Base-by-base conservation (phyloP, 495 filamentous ascomycete species). In the Annulohypoxylon bovei region DNA sequence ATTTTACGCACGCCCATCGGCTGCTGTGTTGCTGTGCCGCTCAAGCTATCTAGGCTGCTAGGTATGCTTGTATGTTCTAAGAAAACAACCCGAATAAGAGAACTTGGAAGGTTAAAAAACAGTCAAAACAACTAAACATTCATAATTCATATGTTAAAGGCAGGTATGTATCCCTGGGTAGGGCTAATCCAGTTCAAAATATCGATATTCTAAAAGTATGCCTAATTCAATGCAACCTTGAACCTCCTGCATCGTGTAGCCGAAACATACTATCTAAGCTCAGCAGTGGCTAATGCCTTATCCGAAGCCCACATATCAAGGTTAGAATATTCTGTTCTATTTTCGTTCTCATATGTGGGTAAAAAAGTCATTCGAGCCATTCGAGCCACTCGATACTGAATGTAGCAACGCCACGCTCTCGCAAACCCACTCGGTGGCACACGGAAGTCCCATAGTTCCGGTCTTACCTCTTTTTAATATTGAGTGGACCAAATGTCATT, bases 181-280 rank as follows among this genome's bases (percentile, higher is more conserved):
- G 52, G 47, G 59, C 35, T 53, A 59, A 64, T 65, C 58, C 25
- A 37, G 14, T 46, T 53, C 35, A 60, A 61, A 65, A 61, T 40
- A 47, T 62, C 55, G 16, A 52, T 49, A 52, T 28, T 46, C 25
- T 59, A 68, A 62, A 62, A 72, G 50, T 52, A 56, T 56, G 56
- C 65, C 65, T 72, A 40, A 46, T 28, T 23, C 14, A 18, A 72
- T 68, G 59, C 63, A 40, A 68, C 69, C 39, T 61, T 64, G 11
- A 44, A 58, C 53, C 62, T 71, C 62, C 68, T 71, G 68, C 63
- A 40, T 71, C 52, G 53, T 35, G 40, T 42, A 35, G 33, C 60
- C 65, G 65, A 72, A 72, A 72, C 65, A 65, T 44, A 32, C 69
- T 61, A 68, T 59, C 52, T 28, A 52, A 68, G 54, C 64, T 37